Base-by-base conservation (phyloP, 257 asterid genomes). In the Rehmannia glutinosa region DNA sequence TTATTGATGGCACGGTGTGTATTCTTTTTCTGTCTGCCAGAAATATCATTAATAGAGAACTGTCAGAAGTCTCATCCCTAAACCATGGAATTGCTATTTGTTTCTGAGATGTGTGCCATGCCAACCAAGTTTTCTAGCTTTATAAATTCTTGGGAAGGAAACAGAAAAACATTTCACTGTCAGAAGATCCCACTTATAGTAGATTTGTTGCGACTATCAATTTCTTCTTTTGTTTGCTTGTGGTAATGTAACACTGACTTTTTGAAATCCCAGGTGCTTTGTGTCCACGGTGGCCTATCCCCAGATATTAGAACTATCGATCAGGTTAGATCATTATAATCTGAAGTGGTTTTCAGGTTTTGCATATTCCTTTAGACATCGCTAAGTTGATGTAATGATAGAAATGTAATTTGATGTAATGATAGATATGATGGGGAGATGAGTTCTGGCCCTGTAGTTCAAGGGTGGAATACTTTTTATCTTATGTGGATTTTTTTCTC, bases 211-310 rank as follows among this genome's bases (percentile, higher is more conserved):
- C n/a, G 6, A 47, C 16, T 55, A 5, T 43, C 11, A 30, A 20
- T 68, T 16, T 12, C 39, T 32, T 55, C 62, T 69, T 69, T 38
- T 35, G 51, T 58, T 28, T 46, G 56, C 42, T 45, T 33, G 47
- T 49, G 58, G 64, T 67, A 61, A 51, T 71, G 28, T 36, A 41
- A 12, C 47, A 45, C 25, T 42, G 46, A 46, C 16, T 54, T 21
- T 59, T 69, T 64, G 76, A 30, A 56, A 47, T 78, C 41, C 17
- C 87, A 94, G 99, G 99, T 94, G 42, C 84, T 94, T 50, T 94
- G 99, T 67, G 99, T 94, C 64, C 99, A 94, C 47, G 99, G 99
- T 77, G 99, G 99, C 49, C 86, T 94, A 73, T 94, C 99, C 46
- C 99, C 99, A 66, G 99, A 94, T 69, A 69, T 94, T 74, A 88